Conservation (phyloP, 1,139 yeast species). For the Kurtzmaniella quercitrusa region DNA sequence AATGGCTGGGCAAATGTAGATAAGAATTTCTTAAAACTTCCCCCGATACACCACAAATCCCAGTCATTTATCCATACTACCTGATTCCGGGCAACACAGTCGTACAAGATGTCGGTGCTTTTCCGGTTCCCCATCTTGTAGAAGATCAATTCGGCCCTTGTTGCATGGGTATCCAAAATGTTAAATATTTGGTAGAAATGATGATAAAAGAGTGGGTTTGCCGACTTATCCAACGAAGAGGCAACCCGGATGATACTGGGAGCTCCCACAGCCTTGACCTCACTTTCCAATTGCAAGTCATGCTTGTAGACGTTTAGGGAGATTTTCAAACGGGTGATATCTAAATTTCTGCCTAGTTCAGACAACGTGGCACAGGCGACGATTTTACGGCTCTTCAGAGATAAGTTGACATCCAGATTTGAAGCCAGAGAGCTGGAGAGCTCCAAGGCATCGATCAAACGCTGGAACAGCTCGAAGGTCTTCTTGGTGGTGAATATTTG, state of each 20-base stretch:
- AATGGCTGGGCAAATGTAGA: constrained; percentile 42
- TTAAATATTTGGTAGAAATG: constrained; percentile 49
- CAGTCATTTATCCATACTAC: constrained; percentile 56
- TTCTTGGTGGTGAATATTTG: constrained; percentile 56
- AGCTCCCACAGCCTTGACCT: constrained; percentile 10
- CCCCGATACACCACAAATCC: constrained; percentile 57
- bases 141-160: constrained; percentile 44
- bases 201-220: constrained; percentile 31
- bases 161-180: constrained; percentile 42
- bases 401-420: not conserved
- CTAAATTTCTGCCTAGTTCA: constrained; percentile 60
- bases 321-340: constrained; percentile 71
- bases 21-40: constrained; percentile 47
- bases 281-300: constrained; percentile 29
- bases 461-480: constrained; percentile 25
- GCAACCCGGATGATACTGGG: constrained; percentile 1
- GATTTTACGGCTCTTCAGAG: constrained; percentile 13
- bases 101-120: constrained; percentile 45
- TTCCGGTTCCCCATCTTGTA: constrained; percentile 57
- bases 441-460: constrained; percentile 26
- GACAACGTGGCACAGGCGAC: constrained; percentile 55
- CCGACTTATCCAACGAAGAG: not conserved
- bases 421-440: constrained; percentile 6
- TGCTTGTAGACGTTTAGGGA: constrained; percentile 66
- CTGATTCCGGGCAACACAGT: constrained; percentile 53